Evolutionary conservation across 2,329 filamentous ascomycete species (phyloP).

Genomic region (Neonectria magnoliae): DNA sequence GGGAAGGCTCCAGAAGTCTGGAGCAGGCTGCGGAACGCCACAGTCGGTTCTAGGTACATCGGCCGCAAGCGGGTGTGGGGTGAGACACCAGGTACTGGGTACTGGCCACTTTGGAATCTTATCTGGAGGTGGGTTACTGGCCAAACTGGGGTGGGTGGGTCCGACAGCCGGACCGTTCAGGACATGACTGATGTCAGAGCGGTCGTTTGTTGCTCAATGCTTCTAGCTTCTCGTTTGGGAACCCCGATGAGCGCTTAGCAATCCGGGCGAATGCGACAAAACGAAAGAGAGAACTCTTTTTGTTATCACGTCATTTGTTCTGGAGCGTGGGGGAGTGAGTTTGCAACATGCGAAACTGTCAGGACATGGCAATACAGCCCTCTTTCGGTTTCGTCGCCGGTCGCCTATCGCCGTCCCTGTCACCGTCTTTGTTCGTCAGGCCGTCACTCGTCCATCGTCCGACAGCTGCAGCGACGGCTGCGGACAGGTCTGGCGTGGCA

Average conservation of each 20-base stretch:
- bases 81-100: conserved; percentile 30
- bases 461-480: conserved; percentile 20
- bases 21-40: conserved; percentile 37
- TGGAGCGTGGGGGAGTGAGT: conserved; percentile 5
- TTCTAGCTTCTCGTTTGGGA: conserved; percentile 2
- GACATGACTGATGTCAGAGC: conserved; percentile 31
- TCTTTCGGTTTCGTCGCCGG: conserved; percentile 7
- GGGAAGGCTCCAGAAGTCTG: conserved; percentile 54
- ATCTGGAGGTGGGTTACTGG: conserved; percentile 5
- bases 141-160: conserved; percentile 27
- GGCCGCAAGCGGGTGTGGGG: conserved; percentile 1
- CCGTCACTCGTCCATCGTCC: conserved; percentile 13
- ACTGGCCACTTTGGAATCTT: conserved; percentile 27
- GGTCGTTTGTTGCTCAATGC: conserved; percentile 18
- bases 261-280: conserved; percentile 11
- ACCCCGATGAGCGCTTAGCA: conserved; percentile 24
- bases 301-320: conserved; percentile 2
- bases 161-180: conserved; percentile 9
- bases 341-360: neutral
- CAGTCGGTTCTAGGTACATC: conserved; percentile 38
- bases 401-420: conserved; percentile 20
- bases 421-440: conserved; percentile 17
- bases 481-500: conserved; percentile 9
- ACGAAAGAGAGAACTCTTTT: conserved; percentile 7
- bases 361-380: conserved; percentile 8